Evolutionary conservation across 805 yeast genomes (phyloP), one percentile per base, ranked within the genome.

Genomic region (Danielia reshetovae): DNA sequence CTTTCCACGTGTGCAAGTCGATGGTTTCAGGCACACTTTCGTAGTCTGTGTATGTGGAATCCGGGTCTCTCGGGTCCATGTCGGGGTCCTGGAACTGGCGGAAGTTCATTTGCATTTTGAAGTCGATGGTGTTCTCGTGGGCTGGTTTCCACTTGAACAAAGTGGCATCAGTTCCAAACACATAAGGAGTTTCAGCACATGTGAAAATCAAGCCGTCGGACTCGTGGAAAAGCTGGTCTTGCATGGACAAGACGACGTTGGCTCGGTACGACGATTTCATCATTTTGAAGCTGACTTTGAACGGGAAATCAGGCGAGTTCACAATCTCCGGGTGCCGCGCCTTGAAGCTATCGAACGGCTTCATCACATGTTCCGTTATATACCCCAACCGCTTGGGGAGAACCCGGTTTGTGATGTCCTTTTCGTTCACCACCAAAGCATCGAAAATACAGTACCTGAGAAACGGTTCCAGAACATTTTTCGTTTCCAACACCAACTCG

Each of bases 121-220:
- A 93, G 60, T 93, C 99, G 28, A 94, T 77, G 0, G 97, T 83
- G 50, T 93, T 94, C 58, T 90, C 98, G 43, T 85, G 85, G 9
- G 95, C 86, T 2, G 98, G 97, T 54, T 93, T 93, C 99, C 99
- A 93, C 60, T 94, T 93, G 36, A 93, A 63, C 32, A 93, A 66
- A 5, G 87, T 77, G 0, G 77, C 72, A 57, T 93, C 97, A 1
- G 97, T 90, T 10, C 97, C 97, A 43, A 81, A 77, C 3, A 77
- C 69, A 60, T 93, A 93, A 0, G 96, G 94, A 1, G 90, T 77
- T 34, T 79, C 86, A 28, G 94, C 83, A 45, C 95, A 86, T 2
- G 99, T 93, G 58, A 88, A 85, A 40, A 93, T 86, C 18, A 93
- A 71, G 1, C 99, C 99, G 62, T 93, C 99, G 3, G 93, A 80